Evolutionary conservation across 1,139 yeast species (phyloP).

Genomic region (Hansenula lynferdii): DNA sequence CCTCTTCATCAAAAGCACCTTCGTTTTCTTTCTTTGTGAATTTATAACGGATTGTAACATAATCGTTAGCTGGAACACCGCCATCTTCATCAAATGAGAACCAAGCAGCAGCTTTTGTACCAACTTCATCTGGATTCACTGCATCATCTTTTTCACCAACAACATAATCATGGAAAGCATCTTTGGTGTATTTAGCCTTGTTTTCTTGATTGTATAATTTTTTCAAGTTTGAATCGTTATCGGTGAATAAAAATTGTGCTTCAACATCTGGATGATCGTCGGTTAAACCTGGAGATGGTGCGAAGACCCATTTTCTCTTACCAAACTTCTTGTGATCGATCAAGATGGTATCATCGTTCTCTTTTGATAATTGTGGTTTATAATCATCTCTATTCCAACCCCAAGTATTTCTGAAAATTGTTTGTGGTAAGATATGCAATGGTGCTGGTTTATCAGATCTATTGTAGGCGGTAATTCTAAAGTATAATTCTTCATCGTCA

Average conservation of each 20-base stretch:
- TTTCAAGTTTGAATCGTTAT: conserved; percentile 78
- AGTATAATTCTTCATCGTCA: conserved; percentile 72
- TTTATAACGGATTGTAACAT: conserved; percentile 82
- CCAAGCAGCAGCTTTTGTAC: conserved; percentile 81
- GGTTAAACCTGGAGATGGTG: conserved; percentile 81
- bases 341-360: conserved; percentile 44
- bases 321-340: conserved; percentile 74
- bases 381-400: conserved; percentile 71
- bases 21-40: conserved; percentile 49
- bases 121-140: conserved; percentile 62
- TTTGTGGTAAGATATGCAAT: conserved; percentile 80
- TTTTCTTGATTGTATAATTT: conserved; percentile 63
- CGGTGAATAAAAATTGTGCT: conserved; percentile 77
- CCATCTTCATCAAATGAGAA: conserved; percentile 71
- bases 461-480: conserved; percentile 87
- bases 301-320: conserved; percentile 63
- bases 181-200: conserved; percentile 62
- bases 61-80: conserved; percentile 85
- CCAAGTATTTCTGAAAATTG: conserved; percentile 91
- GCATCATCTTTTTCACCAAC: conserved; percentile 55
- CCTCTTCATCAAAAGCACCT: conserved; percentile 58
- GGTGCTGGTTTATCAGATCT: conserved; percentile 84
- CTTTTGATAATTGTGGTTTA: conserved; percentile 46
- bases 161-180: conserved; percentile 85
- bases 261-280: conserved; percentile 62